A percentile compares a stretch with the other conserved stretches of the same genome.
phyloP scores from a whole-genome alignment of 2,329 filamentous ascomycete species.

The Dryadomyces quercus-mongolicae region DNA sequence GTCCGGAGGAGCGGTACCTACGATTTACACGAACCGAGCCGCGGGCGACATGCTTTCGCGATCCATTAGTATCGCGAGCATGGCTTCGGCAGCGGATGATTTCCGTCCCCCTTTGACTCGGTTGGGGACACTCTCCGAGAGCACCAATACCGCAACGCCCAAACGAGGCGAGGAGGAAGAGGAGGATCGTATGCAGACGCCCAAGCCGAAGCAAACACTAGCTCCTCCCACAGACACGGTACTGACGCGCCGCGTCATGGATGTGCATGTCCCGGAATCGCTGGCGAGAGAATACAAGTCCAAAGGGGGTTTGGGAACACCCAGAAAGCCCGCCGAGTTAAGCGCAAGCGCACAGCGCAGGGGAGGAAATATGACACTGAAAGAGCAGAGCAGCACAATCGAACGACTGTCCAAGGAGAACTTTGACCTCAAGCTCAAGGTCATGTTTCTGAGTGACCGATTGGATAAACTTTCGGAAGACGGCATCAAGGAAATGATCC shows the following conservation, averaged over 20 bases:
- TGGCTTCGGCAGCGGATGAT: conserved; percentile 64
- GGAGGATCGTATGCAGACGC: conserved; percentile 51
- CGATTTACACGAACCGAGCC: conserved; percentile 34
- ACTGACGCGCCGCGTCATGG: conserved; percentile 76
- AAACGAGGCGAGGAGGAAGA: conserved; percentile 21
- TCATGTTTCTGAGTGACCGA: conserved; percentile 91
- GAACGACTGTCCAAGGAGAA: conserved; percentile 96
- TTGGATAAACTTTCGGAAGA: conserved; percentile 90
- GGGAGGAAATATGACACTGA: conserved; percentile 65
- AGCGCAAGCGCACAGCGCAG: not conserved
- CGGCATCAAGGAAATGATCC: conserved; percentile 94
- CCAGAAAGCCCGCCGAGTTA: conserved; percentile 35
- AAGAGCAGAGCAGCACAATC: conserved; percentile 95
- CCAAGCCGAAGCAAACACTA: conserved; percentile 41
- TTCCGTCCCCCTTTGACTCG: conserved; percentile 36
- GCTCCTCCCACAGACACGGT: conserved; percentile 73
- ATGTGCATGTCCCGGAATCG: conserved; percentile 83
- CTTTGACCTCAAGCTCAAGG: conserved; percentile 92
- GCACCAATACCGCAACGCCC: conserved; percentile 24
- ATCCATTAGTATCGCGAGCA: conserved; percentile 78
- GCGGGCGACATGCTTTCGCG: conserved; percentile 48
- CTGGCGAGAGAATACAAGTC: conserved; percentile 76
- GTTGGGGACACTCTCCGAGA: conserved; percentile 37
- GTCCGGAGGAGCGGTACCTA: conserved; percentile 62
- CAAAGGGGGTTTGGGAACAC: conserved; percentile 53